Evolutionary conservation across 1,139 yeast species (phyloP).

Genomic region (Yarrowia galli): DNA sequence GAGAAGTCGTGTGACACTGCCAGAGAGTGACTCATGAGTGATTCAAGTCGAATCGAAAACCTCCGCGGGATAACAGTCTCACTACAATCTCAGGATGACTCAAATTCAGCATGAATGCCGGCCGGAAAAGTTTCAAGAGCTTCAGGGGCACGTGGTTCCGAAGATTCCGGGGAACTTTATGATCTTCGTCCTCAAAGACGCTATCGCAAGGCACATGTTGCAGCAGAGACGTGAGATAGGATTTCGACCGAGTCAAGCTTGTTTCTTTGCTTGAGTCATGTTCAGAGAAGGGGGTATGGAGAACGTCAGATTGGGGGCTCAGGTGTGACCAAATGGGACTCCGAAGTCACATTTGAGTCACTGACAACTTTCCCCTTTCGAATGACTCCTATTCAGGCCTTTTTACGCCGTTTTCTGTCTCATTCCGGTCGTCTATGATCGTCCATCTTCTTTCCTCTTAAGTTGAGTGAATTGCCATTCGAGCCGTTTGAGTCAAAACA

Average conservation of each 20-base stretch:
- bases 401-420: background rate
- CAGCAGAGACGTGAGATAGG: constrained; percentile 13
- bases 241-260: constrained; percentile 8
- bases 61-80: too few species aligned
- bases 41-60: too few species aligned
- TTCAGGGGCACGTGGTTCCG: constrained; percentile 6
- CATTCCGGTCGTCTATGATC: background rate
- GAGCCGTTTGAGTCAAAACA: constrained; percentile 6
- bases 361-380: background rate
- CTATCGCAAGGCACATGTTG: constrained; percentile 9
- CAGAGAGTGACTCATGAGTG: background rate
- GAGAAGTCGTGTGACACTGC: too few species aligned
- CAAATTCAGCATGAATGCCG: background rate
- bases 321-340: too few species aligned
- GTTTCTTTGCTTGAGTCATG: background rate
- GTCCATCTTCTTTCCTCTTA: constrained; percentile 4
- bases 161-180: constrained; percentile 1
- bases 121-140: background rate
- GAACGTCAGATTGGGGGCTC: too few species aligned
- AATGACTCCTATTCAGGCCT: too few species aligned
- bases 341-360: too few species aligned
- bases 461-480: constrained; percentile 10
- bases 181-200: background rate
- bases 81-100: background rate
- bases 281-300: background rate